Base-by-base conservation (phyloP, 2,329 filamentous ascomycete species). In the Mariannaea sp. region DNA sequence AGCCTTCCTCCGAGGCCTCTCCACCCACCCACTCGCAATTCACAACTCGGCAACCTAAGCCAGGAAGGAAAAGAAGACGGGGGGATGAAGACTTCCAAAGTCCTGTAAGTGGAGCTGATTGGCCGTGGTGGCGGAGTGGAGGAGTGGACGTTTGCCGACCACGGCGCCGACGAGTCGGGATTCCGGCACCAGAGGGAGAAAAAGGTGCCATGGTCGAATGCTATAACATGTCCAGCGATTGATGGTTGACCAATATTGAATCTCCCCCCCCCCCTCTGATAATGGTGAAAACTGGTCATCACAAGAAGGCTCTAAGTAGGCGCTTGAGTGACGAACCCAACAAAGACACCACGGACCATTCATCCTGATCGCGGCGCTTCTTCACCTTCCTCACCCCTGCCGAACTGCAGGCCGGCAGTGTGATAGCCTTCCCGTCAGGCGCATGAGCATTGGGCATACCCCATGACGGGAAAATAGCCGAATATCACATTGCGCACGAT, bases 151-250 rank as follows among this genome's bases (percentile, higher is more conserved):
- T 50, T 44, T 40, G 59, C 61, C 55, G 61, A 60, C 49, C 48
- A 48, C 59, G 52, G 60, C 36, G 47, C 60, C 60, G 58, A 50
- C 48, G 40, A 52, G 45, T 27, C 32, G 43, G 43, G 30, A 40
- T 45, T 43, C 40, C 48, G 55, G 52, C 47, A 57, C 29, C 51
- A 51, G 33, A 24, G 26, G 10, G 35, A 33, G 50, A 26, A 30
- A 24, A 24, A 16, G 35, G 27, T 24, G 10, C n/a, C 12, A 26
- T 14, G 24, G n/a, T n/a, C n/a, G n/a, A n/a, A n/a, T n/a, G n/a
- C n/a, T n/a, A n/a, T n/a, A n/a, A n/a, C n/a, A n/a, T n/a, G n/a
- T n/a, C n/a, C n/a, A n/a, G n/a, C n/a, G n/a, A 33, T 26, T 26
- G 16, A 30, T 17, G 29, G 49, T 42, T 46, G 39, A 53, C 36